Percentiles rank a stretch among this genome's conserved stretches.
Conservation (phyloP, 352 stramenopile species). For the Globisporangium acanthophoron region DNA sequence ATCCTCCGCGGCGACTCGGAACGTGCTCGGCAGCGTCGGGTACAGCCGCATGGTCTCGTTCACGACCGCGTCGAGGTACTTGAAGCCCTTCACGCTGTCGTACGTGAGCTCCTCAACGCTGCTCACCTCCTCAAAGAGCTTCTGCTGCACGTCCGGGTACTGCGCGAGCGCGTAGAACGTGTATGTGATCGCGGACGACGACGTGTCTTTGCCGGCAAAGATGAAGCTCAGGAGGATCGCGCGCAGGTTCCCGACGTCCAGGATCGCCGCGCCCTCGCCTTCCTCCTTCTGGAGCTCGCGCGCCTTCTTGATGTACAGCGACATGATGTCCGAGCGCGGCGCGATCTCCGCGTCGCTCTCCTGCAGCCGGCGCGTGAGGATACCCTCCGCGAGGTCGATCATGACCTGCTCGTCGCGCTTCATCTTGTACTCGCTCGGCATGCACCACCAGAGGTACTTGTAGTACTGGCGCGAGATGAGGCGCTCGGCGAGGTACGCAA, state of each 20-base stretch:
- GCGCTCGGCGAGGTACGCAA: conserved; percentile 45
- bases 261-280: conserved; percentile 1
- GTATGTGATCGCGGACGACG: conserved; percentile 5
- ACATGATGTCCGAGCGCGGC: conserved; percentile 37
- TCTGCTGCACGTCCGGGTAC: conserved; percentile 43
- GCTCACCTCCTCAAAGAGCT: conserved; percentile 40
- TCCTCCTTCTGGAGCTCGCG: conserved; percentile 15
- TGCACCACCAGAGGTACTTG: conserved; percentile 45
- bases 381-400: conserved; percentile 34
- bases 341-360: conserved; percentile 26
- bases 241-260: conserved; percentile 30
- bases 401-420: conserved; percentile 22
- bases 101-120: conserved; percentile 23
- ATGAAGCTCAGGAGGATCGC: conserved; percentile 76
- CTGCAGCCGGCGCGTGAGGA: conserved; percentile 33
- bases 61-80: conserved; percentile 65
- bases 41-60: conserved; percentile 71
- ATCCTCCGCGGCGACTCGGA: conserved; percentile 27
- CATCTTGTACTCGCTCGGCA: conserved; percentile 51
- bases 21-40: conserved; percentile 68
- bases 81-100: conserved; percentile 51
- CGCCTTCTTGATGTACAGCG: conserved; percentile 50
- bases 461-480: conserved; percentile 68
- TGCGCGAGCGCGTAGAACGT: conserved; percentile 43
- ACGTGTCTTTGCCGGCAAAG: conserved; percentile 11